Percentiles rank a stretch among this genome's conserved stretches.
These are phyloP conservation scores for Apiotrichum brassicae DNA, from an alignment of 1,284 basidiomycete species.

Conservation along the genomic window DNA sequence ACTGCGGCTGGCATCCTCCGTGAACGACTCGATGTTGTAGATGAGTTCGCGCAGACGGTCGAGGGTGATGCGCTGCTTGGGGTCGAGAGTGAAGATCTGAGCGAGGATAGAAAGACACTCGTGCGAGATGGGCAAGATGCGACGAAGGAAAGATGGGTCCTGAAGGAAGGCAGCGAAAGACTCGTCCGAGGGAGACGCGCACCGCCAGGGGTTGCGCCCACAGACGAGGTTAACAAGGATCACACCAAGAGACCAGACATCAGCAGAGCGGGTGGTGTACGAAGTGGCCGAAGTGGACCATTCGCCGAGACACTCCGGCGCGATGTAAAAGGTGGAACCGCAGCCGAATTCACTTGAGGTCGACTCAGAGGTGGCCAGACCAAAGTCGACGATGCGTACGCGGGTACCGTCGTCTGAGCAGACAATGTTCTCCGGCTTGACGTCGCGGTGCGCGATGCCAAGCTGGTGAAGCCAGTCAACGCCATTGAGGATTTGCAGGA, in stretches of 20 bases:
- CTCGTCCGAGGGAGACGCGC: constrained; percentile 63
- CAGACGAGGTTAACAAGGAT: constrained; percentile 84
- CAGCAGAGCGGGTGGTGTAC: constrained; percentile 69
- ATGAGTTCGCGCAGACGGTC: constrained; percentile 60
- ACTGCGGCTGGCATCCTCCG: constrained; percentile 54
- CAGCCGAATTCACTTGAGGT: constrained; percentile 84
- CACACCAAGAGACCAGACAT: constrained; percentile 92
- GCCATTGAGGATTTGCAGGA: constrained; percentile 87
- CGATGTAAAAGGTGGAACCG: constrained; percentile 47
- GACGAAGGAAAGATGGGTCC: constrained; percentile 61
- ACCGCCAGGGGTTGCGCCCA: constrained; percentile 80
- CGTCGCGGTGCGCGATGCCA: constrained; percentile 87
- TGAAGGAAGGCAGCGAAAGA: constrained; percentile 63
- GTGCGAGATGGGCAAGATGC: constrained; percentile 59
- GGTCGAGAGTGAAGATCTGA: constrained; percentile 57
- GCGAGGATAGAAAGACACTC: constrained; percentile 52
- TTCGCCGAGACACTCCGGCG: constrained; percentile 80
- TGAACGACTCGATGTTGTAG: constrained; percentile 59
- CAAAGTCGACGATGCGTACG: constrained; percentile 92
- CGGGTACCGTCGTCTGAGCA: constrained; percentile 69
- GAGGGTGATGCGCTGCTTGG: constrained; percentile 56
- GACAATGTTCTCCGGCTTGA: constrained; percentile 97
- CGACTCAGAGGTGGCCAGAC: constrained; percentile 85
- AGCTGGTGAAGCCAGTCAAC: constrained; percentile 69
- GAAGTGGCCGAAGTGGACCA: constrained; percentile 46